Conservation (phyloP, 75 land plant species). For the Cupressus sempervirens region DNA sequence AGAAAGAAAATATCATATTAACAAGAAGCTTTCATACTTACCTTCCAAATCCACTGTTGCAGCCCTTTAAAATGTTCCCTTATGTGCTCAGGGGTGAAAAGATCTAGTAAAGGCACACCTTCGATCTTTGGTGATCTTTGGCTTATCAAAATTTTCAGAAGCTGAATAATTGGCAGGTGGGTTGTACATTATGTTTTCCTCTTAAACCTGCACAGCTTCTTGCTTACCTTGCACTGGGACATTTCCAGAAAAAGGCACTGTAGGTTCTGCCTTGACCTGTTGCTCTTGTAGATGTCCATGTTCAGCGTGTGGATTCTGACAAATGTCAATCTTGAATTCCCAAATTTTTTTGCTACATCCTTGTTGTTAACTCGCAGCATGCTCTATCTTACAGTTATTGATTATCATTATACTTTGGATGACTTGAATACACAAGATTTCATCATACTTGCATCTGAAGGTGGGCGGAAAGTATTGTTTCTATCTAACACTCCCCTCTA, state of each 20-base stretch:
- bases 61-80: conserved; percentile 81
- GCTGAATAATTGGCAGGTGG: not conserved
- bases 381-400: conserved; percentile 35
- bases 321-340: conserved; percentile 18
- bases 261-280: conserved; percentile 23
- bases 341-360: not conserved
- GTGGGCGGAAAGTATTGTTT: too few relatives aligned
- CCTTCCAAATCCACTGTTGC: conserved; percentile 93
- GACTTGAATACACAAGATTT: not conserved
- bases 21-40: conserved; percentile 13
- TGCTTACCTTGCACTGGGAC: conserved; percentile 15
- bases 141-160: conserved; percentile 65
- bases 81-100: conserved; percentile 94
- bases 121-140: conserved; percentile 78
- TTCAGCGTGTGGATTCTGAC: conserved; percentile 13
- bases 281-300: conserved; percentile 1
- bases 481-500: too few relatives aligned
- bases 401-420: conserved; percentile 19
- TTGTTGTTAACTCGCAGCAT: conserved; percentile 16
- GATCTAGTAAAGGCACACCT: conserved; percentile 87
- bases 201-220: conserved; percentile 18
- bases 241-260: conserved; percentile 13
- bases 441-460: conserved; percentile 2
- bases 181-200: conserved; percentile 12
- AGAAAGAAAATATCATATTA: not conserved